Base-by-base conservation (phyloP, 192 early-diverging fungal genomes). In the Thoreauomyces humboldtii region DNA sequence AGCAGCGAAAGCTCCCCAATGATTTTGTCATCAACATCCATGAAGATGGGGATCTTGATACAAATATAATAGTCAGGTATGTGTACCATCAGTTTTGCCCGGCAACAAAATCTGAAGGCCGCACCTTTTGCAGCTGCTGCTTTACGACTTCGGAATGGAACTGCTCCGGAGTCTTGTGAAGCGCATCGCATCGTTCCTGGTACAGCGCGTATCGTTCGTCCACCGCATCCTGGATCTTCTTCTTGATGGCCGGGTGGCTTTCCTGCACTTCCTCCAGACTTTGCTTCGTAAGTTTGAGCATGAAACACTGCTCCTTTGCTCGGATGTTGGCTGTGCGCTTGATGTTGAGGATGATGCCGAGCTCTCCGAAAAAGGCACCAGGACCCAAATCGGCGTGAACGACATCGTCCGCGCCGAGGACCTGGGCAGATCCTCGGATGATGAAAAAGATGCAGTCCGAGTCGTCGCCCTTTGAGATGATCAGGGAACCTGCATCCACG, bases 321-420 rank as follows among this genome's bases (percentile, higher is more conserved):
- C 70, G 17, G 38, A 81, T 74, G 25, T 59, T 63, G 4, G 80
- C 77, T 15, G 75, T 81, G 45, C 80, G 55, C 46, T 71, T 67
- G 29, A 81, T 75, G 35, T 80, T 71, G 35, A 78, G 47, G 27
- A 81, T 44, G 42, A 83, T 45, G 11, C 80, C 82, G 29, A 81
- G 70, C 60, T 84, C 82, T 4, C 82, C 82, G 66, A 84, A 83
- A 53, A 82, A 80, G 11, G 69, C 31, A 27, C 75, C 80, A 12
- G 45, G 50, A 3, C 36, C 21, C 24, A 81, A 66, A 60, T 81
- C 80, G n/a, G 80, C 80, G 64, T 81, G 80, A 3, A 81, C 67
- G 11, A 34, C 37, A 6, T 65, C 66, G 6, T 59, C 53, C 24
- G 33, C 37, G n/a, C 67, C 70, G 9, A 81, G 37, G 4, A 81